Evolutionary conservation across 2,329 filamentous ascomycete genomes (phyloP), one percentile per base, ranked within the genome.

Genomic region (Apiospora sp.): DNA sequence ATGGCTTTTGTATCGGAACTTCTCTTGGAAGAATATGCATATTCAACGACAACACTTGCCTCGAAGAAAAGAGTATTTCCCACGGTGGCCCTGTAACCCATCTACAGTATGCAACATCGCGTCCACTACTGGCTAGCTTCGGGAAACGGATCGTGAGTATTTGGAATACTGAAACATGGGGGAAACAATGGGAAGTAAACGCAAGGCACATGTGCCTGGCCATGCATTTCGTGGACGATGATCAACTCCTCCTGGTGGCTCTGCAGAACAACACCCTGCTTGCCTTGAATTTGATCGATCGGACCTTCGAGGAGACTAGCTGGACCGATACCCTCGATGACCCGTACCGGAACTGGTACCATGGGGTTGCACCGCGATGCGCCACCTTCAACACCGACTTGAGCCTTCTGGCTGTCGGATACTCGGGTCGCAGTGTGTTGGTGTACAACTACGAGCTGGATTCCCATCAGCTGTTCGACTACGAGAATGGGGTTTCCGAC

Each of bases 271-370:
- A 72, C 46, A 64, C 49, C 4, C 49, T 72, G 19, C 48, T 72
- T 4, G 68, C 51, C n/a, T 16, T 72, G 30, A 70, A 72, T 24
- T 4, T 72, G 19, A n/a, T 72, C 19, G 37, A 34, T 22, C 67
- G 46, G 27, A 51, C 51, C 19, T 41, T 48, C n/a, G 34, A 46
- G 22, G 34, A 24, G 3, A 61, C 67, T 14, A 43, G 24, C 22
- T 72, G 71, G 71, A 72, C 67, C n/a, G 71, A 72, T 7, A 70
- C 34, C 14, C 68, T 72, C 5, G 71, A 72, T 27, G 58, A 71
- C 16, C 51, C 68, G 14, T 58, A 71, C 34, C 8, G 43, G 13
- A 19, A 71, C n/a, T 71, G 41, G 44, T 72, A 71, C n/a, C 24
- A 54, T 34, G 71, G 69, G 1, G 43, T 58, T 34, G 34, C 68